Base-by-base conservation (phyloP, 768 basidiomycete genomes). In the Xanthoconium purpureum region DNA sequence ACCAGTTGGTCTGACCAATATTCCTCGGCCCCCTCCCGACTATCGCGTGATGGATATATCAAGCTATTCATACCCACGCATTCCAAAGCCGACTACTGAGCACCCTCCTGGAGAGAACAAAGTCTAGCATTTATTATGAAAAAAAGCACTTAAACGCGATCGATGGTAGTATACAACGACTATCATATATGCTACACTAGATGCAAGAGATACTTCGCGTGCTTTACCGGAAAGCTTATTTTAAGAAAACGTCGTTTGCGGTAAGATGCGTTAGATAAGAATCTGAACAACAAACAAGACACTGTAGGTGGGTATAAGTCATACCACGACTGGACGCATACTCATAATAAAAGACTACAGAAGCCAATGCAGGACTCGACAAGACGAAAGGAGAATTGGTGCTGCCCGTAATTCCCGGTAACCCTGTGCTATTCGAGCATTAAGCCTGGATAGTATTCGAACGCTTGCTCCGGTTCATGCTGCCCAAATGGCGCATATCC, bases 401-500 rank as follows among this genome's bases (percentile, higher is more conserved):
- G n/a, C 47, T 36, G 51, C 28, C 51, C 44, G 44, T 45, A 47
- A 49, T 46, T 39, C 43, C 50, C 35, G 30, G 40, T 20, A 48
- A n/a, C 43, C 44, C 30, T 30, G 44, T 35, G 44, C 52, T 66
- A 70, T 50, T 69, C 63, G 54, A 72, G 52, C 32, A 54, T 50
- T 42, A 63, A 62, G 44, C 63, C 62, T 42, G 68, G 57, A 50
- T 71, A 71, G 32, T 72, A 65, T 44, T 71, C 71, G 32, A 69
- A 73, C 18, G 65, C 9, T 32, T 61, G 63, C 40, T 71, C 70
- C 2, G 58, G 50, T 35, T 56, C 59, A 47, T 67, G 62, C 30
- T 66, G 67, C 56, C 63, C 63, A 64, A 71, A 75, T 32, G 71
- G 56, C 44, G 68, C 58, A 39, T 75, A 69, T 59, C 67, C 63